Evolutionary conservation across 1,139 yeast genomes (phyloP), one percentile per base, ranked within the genome.

Genomic region (Candida frijolesensis): DNA sequence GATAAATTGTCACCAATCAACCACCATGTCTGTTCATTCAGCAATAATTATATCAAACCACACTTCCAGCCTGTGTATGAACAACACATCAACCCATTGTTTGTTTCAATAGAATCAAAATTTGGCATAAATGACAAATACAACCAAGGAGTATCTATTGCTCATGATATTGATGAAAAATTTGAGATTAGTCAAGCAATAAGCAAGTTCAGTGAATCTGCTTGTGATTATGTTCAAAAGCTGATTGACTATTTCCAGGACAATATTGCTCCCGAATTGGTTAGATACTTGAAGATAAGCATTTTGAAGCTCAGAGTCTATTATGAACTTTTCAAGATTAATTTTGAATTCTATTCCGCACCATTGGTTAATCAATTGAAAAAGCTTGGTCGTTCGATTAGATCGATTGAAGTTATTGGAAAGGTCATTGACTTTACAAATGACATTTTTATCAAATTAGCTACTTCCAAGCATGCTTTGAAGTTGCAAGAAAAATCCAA

Each of bases 401-500:
- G 27, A 25, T 42, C 49, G 8, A 39, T 47, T 25, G 48, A 45
- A 15, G 9, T 43, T 7, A 41, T 54, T 18, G 38, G 49, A 37
- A 14, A 30, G 7, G 22, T 41, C 7, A 27, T 42, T 25, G 45
- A 50, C 25, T 46, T 43, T 40, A 44, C 43, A 15, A 38, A 41
- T 34, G 46, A 50, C 7, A 27, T 51, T 22, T 41, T 42, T 27
- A 16, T 42, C 12, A 47, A 50, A 34, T 40, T 55, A 30, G 34
- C 43, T 6, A 42, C 49, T 33, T 51, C 58, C 2, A 48, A 52
- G 22, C 51, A 48, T 34, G 57, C 56, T 4, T 42, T 46, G 11
- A 51, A 48, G 25, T 51, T 65, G 32, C 60, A 60, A 37, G 56
- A 64, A 41, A 60, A 56, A 46, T 58, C 60, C 34, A 47, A 58